Evolutionary conservation across 768 basidiomycete genomes (phyloP).

Genomic region (Mycena chlorophos): DNA sequence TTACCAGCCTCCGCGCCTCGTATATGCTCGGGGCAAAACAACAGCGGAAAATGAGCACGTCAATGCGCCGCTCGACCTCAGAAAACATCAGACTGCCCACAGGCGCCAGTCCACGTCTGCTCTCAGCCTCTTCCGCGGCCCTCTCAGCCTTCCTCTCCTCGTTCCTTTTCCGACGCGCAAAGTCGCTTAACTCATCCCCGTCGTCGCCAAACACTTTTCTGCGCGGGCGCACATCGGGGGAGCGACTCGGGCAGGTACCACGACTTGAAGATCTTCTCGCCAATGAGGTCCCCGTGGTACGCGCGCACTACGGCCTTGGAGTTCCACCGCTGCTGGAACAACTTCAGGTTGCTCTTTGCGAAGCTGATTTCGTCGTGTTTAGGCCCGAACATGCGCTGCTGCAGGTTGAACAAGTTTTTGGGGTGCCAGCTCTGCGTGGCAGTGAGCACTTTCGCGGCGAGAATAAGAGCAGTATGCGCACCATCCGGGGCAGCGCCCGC

Average conservation of each 20-base stretch:
- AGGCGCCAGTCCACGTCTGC: conserved; percentile 71
- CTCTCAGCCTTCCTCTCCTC: conserved; percentile 45
- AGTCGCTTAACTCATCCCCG: conserved; percentile 51
- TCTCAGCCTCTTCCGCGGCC: conserved; percentile 52
- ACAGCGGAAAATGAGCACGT: conserved; percentile 86
- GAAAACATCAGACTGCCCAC: conserved; percentile 94
- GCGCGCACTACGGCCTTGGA: conserved; percentile 85
- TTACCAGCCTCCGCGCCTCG: conserved; percentile 81
- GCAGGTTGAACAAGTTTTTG: conserved; percentile 87
- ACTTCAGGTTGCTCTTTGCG: conserved; percentile 52
- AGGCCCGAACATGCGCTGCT: conserved; percentile 60
- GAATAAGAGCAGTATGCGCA: conserved; percentile 30
- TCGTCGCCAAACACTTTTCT: conserved; percentile 47
- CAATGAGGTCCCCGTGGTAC: conserved; percentile 95
- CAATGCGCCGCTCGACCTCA: conserved; percentile 92
- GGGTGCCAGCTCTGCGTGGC: conserved; percentile 78
- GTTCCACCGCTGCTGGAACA: conserved; percentile 91
- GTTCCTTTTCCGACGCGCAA: conserved; percentile 56
- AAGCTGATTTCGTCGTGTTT: conserved; percentile 57
- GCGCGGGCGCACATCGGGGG: conserved; percentile 79
- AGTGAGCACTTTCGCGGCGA: neutral
- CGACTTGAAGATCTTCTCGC: conserved; percentile 89
- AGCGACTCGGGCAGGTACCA: conserved; percentile 90
- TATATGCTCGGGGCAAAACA: conserved; percentile 90
- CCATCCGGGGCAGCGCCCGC: conserved; percentile 80